These are phyloP conservation scores for Mallotus japonicus DNA, from an alignment of 441 rosid species.

Conservation along the genomic window DNA sequence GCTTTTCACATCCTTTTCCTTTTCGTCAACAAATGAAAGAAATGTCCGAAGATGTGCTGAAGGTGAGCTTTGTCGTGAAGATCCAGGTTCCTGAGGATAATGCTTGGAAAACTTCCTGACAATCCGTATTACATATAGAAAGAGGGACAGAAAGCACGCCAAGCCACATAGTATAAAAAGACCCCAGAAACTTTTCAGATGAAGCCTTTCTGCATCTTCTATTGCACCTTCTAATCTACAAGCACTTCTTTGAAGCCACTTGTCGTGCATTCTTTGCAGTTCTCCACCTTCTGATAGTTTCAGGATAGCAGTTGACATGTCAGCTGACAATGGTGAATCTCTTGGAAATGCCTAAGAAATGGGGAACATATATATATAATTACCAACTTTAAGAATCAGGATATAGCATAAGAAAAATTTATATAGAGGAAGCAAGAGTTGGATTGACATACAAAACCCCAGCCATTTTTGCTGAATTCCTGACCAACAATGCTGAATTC, in stretches of 20 bases:
- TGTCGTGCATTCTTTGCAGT: conserved; percentile 46
- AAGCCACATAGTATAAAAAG: conserved; percentile 38
- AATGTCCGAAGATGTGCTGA: conserved; percentile 26
- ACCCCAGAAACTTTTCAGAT: conserved; percentile 42
- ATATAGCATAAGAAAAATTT: background rate
- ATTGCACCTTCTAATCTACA: conserved; percentile 32
- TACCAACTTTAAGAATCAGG: background rate
- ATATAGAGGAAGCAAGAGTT: no score
- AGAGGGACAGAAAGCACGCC: conserved; percentile 33
- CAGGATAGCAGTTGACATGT: conserved; percentile 43
- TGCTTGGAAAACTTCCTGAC: conserved; percentile 26
- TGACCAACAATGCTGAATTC: conserved; percentile 35
- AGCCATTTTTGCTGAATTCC: conserved; percentile 38
- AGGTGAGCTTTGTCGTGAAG: conserved; percentile 18
- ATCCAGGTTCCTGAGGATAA: conserved; percentile 11
- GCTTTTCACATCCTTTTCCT: conserved; percentile 17
- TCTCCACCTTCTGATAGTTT: conserved; percentile 44
- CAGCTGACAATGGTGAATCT: conserved; percentile 39
- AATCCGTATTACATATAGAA: conserved; percentile 26
- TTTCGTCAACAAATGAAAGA: conserved; percentile 25
- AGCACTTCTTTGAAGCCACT: conserved; percentile 36
- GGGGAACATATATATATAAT: background rate
- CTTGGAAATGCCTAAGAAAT: conserved; percentile 36
- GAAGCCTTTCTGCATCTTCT: conserved; percentile 28
- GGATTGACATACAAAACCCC: conserved; percentile 38